Conservation (phyloP, 2,329 filamentous ascomycete species). For the Verticillium tricorpus region DNA sequence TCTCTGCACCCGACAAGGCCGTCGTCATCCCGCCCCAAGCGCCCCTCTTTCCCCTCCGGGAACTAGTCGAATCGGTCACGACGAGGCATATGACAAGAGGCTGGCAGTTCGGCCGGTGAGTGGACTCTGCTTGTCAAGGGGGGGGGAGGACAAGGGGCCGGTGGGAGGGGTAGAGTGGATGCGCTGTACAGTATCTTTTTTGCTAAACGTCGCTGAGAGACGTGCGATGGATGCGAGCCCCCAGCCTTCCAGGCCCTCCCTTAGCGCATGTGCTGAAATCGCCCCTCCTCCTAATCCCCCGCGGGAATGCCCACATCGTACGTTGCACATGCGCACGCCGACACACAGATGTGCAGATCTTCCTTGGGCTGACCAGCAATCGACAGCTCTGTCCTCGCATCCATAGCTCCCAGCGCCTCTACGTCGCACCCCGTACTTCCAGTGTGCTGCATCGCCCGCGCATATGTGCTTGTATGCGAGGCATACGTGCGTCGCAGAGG, state of each 20-base stretch:
- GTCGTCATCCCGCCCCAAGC: background rate
- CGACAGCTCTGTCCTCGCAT: background rate
- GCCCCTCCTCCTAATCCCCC: background rate
- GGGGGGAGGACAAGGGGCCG: background rate
- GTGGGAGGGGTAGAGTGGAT: no score
- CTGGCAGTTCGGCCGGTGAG: background rate
- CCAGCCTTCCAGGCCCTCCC: background rate
- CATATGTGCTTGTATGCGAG: conserved; percentile 27
- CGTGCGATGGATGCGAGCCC: background rate
- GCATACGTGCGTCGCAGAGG: conserved; percentile 32
- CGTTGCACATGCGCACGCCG: background rate
- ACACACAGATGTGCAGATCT: background rate
- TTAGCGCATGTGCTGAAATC: background rate
- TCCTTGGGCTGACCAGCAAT: background rate
- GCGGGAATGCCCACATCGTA: background rate
- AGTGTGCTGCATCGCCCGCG: conserved; percentile 6
- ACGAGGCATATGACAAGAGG: background rate
- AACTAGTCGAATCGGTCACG: background rate
- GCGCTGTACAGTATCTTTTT: no score
- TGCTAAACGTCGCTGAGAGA: background rate
- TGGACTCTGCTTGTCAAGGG: background rate
- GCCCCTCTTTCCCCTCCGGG: background rate
- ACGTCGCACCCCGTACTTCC: background rate
- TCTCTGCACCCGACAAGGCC: background rate
- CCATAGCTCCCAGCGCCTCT: background rate